phyloP scores from a whole-genome alignment of 2,329 filamentous ascomycete genomes.

The Talaromyces sp. region DNA sequence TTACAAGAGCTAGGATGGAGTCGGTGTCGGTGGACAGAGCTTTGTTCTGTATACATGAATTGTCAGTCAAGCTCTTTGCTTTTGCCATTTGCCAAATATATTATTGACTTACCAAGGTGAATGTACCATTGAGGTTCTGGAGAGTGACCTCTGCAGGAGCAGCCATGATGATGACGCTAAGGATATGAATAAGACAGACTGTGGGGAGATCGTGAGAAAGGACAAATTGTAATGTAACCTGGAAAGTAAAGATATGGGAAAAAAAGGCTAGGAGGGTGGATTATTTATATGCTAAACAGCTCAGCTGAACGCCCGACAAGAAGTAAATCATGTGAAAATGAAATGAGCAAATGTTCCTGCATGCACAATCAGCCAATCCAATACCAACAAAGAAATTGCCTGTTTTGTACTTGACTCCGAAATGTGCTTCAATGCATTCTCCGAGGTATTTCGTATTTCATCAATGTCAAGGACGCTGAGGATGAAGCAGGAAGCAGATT shows the following conservation, averaged over 20 bases:
- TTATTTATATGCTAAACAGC: background rate
- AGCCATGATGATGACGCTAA: conserved; percentile 54
- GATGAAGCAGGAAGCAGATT: background rate
- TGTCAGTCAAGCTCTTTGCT: conserved; percentile 5
- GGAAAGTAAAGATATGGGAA: no score
- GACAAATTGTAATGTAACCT: background rate
- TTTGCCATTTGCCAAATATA: background rate
- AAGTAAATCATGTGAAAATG: background rate
- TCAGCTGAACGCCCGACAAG: background rate
- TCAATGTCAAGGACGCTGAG: background rate
- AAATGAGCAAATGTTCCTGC: background rate
- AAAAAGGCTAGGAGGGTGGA: no score
- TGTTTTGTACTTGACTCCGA: background rate
- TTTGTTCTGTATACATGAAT: conserved; percentile 59
- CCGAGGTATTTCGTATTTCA: background rate
- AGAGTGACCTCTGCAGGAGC: conserved; percentile 63
- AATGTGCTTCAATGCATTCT: no score
- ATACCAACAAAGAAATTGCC: background rate
- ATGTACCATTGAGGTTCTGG: conserved; percentile 64
- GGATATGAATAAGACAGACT: background rate
- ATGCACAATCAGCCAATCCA: background rate
- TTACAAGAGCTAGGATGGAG: conserved; percentile 59
- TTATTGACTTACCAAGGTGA: conserved; percentile 54
- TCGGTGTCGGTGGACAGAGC: conserved; percentile 64
- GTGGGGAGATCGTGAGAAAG: background rate